Percentiles rank a stretch among this genome's conserved stretches.
phyloP scores from a whole-genome alignment of 2,329 filamentous ascomycete species.

The Colletotrichum nymphaeae region DNA sequence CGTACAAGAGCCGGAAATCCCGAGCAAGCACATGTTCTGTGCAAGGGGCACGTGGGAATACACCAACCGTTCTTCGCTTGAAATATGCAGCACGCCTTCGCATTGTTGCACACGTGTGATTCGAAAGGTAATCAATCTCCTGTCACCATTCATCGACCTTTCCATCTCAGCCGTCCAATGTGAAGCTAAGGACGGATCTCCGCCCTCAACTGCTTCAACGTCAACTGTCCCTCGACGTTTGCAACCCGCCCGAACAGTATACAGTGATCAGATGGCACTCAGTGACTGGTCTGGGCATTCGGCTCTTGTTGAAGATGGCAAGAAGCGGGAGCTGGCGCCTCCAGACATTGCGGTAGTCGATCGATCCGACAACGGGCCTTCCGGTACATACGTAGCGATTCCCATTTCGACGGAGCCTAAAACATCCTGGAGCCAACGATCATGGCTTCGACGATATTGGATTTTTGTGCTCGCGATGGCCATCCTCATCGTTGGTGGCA shows the following conservation, averaged over 20 bases:
- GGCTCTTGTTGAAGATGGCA: not conserved
- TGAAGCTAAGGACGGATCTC: not conserved
- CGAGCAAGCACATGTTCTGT: not conserved
- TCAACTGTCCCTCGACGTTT: not conserved
- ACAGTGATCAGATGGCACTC: not conserved
- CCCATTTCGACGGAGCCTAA: conserved; percentile 6
- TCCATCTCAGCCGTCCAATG: not conserved
- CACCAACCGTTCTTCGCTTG: not conserved
- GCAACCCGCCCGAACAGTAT: not conserved
- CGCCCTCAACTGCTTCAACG: not conserved
- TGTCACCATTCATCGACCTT: not conserved
- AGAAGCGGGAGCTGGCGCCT: not conserved
- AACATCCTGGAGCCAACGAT: not conserved
- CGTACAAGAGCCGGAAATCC: not conserved
- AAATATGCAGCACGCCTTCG: not conserved
- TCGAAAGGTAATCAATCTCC: not conserved
- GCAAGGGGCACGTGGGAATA: not conserved
- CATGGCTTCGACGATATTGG: conserved; percentile 29
- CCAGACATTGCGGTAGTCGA: not conserved
- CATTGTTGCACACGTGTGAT: not conserved
- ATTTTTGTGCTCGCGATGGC: conserved; percentile 28
- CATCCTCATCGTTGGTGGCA: conserved; percentile 19
- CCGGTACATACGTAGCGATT: conserved; percentile 19
- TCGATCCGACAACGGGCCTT: not conserved
- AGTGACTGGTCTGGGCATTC: conserved; percentile 12